Evolutionary conservation across 352 stramenopile species (phyloP), one percentile per base, ranked within the genome.

Genomic region (Elongisporangium prolatum): DNA sequence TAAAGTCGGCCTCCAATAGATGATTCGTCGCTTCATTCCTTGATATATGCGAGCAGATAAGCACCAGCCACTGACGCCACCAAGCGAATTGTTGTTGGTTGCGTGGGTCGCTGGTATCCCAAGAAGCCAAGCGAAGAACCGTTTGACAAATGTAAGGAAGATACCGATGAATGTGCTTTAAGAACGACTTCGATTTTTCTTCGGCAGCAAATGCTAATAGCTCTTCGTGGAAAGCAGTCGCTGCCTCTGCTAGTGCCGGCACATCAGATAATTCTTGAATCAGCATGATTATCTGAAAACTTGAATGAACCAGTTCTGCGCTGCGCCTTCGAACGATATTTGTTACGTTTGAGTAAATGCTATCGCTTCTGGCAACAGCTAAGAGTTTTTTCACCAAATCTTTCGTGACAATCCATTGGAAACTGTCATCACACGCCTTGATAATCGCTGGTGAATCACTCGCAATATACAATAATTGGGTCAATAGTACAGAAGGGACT

Each of bases 381-480:
- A 52, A 54, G 18, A 91, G 52, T 13, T 52, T 52, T 2, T 25
- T 38, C 14, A 88, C 67, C 20, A 86, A 34, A 14, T 89, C 71
- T 6, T 72, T 56, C 16, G 81, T 87, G 14, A 91, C 51, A 9
- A 91, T 67, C 64, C 74, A 89, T 59, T 91, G 77, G 9, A 91
- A 68, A 22, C 65, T 88, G 21, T 85, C 75, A 50, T 88, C 80
- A 44, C 79, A 77, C 0, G 70, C 62, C 8, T 54, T 55, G 6
- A 88, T 60, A 8, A 88, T 56, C 10, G 64, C 44, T 5, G 64
- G 51, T 4, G 71, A 88, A 11, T 68, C 44, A 25, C 58, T 68
- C 5, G 65, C 72, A 14, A 91, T 44, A 17, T 44, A 13, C 14
- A 44, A 13, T 13, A 44, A 13, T 44, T 44, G 34, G 1, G 34